A percentile compares a stretch with the other conserved stretches of the same genome.
Conservation (phyloP, 768 basidiomycete species). For the Naematelia aurantialba region DNA sequence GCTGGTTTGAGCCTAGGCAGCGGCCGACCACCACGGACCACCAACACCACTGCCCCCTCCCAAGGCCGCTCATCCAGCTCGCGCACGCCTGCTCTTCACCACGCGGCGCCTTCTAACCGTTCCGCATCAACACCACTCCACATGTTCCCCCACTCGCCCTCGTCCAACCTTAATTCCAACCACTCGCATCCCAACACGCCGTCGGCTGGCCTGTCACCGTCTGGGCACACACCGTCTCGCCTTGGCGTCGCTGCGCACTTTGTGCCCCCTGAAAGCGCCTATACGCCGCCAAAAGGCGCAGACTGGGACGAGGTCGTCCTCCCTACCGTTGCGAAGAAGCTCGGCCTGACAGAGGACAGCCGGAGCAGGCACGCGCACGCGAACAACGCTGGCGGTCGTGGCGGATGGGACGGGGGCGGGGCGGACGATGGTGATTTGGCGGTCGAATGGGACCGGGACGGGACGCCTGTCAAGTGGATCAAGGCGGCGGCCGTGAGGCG, state of each 20-base stretch:
- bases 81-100: not conserved
- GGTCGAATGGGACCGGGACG: constrained; percentile 45
- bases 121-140: constrained; percentile 24
- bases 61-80: not conserved
- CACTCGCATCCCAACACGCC: too few species aligned
- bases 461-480: constrained; percentile 39
- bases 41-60: not conserved
- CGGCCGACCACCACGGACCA: constrained; percentile 1
- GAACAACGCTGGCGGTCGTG: not conserved
- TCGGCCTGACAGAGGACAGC: constrained; percentile 14
- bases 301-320: constrained; percentile 45
- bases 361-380: not conserved
- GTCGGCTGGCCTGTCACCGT: not conserved
- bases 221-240: constrained; percentile 19
- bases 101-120: not conserved
- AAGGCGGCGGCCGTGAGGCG: constrained; percentile 14
- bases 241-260: constrained; percentile 44
- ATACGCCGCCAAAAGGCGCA: constrained; percentile 42
- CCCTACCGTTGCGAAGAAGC: constrained; percentile 40
- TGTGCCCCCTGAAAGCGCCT: constrained; percentile 34
- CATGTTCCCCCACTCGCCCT: constrained; percentile 16
- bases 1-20: not conserved
- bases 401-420: constrained; percentile 6
- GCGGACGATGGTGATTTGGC: constrained; percentile 39
- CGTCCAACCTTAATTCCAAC: too few species aligned